Base-by-base conservation (phyloP, 2,329 filamentous ascomycete genomes). In the Periconia sp. region DNA sequence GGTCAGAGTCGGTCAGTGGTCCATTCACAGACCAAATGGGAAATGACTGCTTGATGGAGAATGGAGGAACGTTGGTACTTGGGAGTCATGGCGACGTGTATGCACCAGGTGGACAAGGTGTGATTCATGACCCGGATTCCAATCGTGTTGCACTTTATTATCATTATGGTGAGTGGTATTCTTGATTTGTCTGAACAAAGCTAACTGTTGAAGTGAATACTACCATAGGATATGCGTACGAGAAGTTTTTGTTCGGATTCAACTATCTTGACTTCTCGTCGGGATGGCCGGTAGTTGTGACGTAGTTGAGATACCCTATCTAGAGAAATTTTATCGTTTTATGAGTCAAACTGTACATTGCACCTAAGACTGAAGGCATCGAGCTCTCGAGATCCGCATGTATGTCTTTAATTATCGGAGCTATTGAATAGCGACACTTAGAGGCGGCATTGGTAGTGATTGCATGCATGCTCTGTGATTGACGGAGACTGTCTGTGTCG, bases 11-110 rank as follows among this genome's bases (percentile, higher is more conserved):
- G 5, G 70, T 75, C 6, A 78, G 68, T 0, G 74, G 80, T 0
- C 69, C 68, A 1, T 87, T 81, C 52, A 77, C 35, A n/a, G 50
- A 55, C 30, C 31, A 41, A 11, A 18, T 40, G 26, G 50, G 54
- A 4, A 49, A 41, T 3, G 44, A 54, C 16, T 52, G 48, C 24
- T 83, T 81, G 56, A 74, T 71, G 1, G 54, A 69, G 3, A 75
- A 76, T 35, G 83, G 83, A 10, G 84, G 84, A 3, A 82, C 78
- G 0, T 61, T 79, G 7, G 76, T 87, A 1, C 71, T 86, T 0
- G 74, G 74, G 37, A 80, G 76, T 17, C 81, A 86, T 50, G 78
- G 31, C 5, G 34, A 51, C 33, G 46, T 51, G 1, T 59, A 59
- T 46, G 54, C 44, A 8, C 54, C 54, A 15, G 56, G 52, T 21